Base-by-base conservation (phyloP, 257 asterid species). In the Scutellaria baicalensis region DNA sequence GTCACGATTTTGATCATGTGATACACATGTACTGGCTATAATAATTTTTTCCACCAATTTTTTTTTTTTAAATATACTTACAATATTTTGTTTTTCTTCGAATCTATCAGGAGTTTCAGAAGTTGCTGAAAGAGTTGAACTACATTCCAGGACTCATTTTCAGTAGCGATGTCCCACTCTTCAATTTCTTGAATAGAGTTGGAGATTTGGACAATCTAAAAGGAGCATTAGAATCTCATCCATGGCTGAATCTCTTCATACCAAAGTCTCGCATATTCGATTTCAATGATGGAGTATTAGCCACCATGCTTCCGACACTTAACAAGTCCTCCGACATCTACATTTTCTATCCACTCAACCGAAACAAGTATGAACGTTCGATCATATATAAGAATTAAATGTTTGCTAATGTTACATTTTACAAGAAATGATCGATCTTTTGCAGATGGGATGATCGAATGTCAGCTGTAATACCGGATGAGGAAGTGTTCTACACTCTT, bases 201-300 rank as follows among this genome's bases (percentile, higher is more conserved):
- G 67, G 71, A 21, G 10, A 76, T 38, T 33, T 63, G 45, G 80
- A 68, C 59, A 56, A 31, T 14, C 20, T 21, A 7, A 13, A 61
- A 18, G 84, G 86, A 21, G 65, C 78, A 20, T 55, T 75, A 74
- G 82, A 77, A 14, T 77, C 95, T 49, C 96, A 92, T 78, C 96
- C 96, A 44, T 92, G 96, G 97, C 84, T 92, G 1, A 89, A 87
- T 69, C 84, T 92, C 45, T 83, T 85, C 75, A 84, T 92, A 49
- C 94, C 96, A 20, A 89, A 83, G 67, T 92, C 95, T 5, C 5
- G 77, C 31, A 84, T 92, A 6, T 11, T 23, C 48, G 89, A 87
- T 13, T 86, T 92, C 67, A 83, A 92, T 70, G 82, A 58, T 20
- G 89, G 79, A 14, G 94, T 89, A 50, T 75, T 89, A 27, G 78